These are phyloP conservation scores for Schizosaccharomyces osmophilus DNA, from an alignment of 805 yeast genomes.

Conservation along the genomic window DNA sequence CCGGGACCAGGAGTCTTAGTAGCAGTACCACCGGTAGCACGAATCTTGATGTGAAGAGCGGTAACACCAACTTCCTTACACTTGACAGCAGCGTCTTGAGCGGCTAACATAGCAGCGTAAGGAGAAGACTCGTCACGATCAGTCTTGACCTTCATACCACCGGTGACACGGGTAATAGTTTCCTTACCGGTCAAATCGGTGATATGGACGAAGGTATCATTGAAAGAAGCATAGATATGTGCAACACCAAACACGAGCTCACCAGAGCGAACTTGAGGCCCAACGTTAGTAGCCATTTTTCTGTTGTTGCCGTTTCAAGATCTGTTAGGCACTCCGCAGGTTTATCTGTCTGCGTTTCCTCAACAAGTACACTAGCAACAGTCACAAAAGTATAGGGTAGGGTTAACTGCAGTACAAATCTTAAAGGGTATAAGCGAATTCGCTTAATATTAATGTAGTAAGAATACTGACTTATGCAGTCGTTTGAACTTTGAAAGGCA, in stretches of 20 bases:
- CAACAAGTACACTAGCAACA: no score
- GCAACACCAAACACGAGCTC: slow-evolving; percentile 99
- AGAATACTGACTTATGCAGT: no score
- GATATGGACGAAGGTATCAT: slow-evolving; percentile 98
- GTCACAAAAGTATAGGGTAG: no score
- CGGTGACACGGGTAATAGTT: slow-evolving; percentile 98
- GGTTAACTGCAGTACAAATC: no score
- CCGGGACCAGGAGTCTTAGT: slow-evolving; percentile 91
- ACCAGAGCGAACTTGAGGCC: slow-evolving; percentile 84
- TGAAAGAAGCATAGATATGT: slow-evolving; percentile 97
- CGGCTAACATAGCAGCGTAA: slow-evolving; percentile 99
- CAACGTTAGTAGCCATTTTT: slow-evolving; percentile 15
- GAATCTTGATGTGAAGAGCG: slow-evolving; percentile 96
- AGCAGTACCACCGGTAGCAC: slow-evolving; percentile 99
- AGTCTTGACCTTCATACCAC: slow-evolving; percentile 99
- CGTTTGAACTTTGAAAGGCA: no score
- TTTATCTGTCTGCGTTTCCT: neutral
- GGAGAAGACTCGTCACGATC: slow-evolving; percentile 99
- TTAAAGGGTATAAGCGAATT: no score
- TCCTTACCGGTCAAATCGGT: slow-evolving; percentile 98
- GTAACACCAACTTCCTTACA: slow-evolving; percentile 99
- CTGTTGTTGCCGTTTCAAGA: neutral
- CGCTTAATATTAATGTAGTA: no score
- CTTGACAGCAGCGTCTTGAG: slow-evolving; percentile 96
- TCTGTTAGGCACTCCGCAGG: neutral